A percentile compares a stretch with the other conserved stretches of the same genome.
Conservation (phyloP, 1,139 yeast genomes). For the Kluyveromyces sp. region DNA sequence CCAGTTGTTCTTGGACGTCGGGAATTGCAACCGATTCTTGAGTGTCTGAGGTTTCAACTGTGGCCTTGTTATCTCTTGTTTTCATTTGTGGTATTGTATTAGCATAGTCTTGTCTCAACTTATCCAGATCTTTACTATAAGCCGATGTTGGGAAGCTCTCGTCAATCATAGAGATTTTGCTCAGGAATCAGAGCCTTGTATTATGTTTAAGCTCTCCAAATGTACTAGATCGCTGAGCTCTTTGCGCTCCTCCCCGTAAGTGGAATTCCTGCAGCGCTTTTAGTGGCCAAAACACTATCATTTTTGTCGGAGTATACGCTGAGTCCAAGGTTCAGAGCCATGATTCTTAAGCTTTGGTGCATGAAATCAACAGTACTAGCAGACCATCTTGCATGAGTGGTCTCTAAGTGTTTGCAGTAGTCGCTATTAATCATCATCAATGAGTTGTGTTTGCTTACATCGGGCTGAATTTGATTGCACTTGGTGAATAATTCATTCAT, state of each 20-base stretch:
- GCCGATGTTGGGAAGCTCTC: slow-evolving; percentile 15
- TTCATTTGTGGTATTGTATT: neutral
- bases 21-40: neutral
- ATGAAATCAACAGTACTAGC: neutral
- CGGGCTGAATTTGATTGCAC: neutral
- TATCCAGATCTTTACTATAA: neutral
- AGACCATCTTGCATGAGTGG: neutral
- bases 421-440: slow-evolving; percentile 2
- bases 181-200: slow-evolving; percentile 46
- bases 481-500: neutral
- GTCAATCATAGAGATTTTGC: slow-evolving; percentile 41
- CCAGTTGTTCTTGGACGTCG: slow-evolving; percentile 8
- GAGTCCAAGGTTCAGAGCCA: neutral
- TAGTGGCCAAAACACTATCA: neutral
- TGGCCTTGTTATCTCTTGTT: neutral
- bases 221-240: slow-evolving; percentile 23
- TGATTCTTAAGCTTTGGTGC: slow-evolving; percentile 1
- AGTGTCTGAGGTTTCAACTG: neutral
- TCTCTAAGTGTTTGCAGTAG: slow-evolving; percentile 2
- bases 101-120: neutral
- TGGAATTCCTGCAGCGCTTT: neutral
- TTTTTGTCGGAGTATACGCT: slow-evolving; percentile 1
- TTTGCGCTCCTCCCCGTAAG: neutral
- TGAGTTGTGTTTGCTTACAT: neutral
- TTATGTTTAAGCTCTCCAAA: slow-evolving; percentile 38